phyloP scores from a whole-genome alignment of 164 flowering plant genomes.

The Vitis cinerea region DNA sequence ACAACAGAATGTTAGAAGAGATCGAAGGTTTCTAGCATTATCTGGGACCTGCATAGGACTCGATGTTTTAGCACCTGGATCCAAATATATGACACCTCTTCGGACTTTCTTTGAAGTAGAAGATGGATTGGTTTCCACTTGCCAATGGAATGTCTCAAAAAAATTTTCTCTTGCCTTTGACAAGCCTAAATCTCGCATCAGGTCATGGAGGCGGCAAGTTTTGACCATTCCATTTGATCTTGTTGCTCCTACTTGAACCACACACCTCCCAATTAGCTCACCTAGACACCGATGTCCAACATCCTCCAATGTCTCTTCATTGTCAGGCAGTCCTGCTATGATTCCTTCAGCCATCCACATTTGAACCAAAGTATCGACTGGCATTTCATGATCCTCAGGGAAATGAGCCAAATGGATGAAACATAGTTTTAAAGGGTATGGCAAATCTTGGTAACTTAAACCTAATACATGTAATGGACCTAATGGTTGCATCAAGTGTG shows the following conservation, averaged over 20 bases:
- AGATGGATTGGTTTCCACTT: not conserved
- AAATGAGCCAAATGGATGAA: slow-evolving; percentile 31
- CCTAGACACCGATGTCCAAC: slow-evolving; percentile 22
- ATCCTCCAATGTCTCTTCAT: slow-evolving; percentile 19
- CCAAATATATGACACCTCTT: slow-evolving; percentile 11
- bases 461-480: slow-evolving; percentile 19
- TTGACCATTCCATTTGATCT: slow-evolving; percentile 7
- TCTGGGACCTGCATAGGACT: too few relatives aligned
- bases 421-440: slow-evolving; percentile 29
- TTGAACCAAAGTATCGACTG: slow-evolving; percentile 3
- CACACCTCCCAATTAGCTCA: slow-evolving; percentile 18
- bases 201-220: slow-evolving; percentile 29
- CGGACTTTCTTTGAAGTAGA: not conserved
- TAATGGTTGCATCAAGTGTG: too few relatives aligned
- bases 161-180: slow-evolving; percentile 23
- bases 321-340: not conserved
- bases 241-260: slow-evolving; percentile 20
- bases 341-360: slow-evolving; percentile 40
- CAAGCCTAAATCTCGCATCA: slow-evolving; percentile 29
- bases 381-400: slow-evolving; percentile 24
- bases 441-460: slow-evolving; percentile 32
- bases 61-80: not conserved
- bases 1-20: too few relatives aligned
- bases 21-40: too few relatives aligned
- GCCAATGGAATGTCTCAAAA: not conserved